Conservation (phyloP, 208 protist genomes). For the Spongospora subterranea region DNA sequence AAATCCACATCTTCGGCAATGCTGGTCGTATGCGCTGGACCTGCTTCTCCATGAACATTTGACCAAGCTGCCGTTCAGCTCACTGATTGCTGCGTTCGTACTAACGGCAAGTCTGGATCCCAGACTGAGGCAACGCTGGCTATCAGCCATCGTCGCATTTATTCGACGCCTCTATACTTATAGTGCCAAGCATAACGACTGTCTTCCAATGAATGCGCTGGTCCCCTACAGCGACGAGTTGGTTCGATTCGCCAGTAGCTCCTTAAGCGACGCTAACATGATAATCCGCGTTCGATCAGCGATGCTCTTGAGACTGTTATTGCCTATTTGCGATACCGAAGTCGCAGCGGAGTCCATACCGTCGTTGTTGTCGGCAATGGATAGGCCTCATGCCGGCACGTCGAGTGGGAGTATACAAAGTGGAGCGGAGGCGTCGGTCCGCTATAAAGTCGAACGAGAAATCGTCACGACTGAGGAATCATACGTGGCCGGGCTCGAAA, state of each 20-base stretch:
- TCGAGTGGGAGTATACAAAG: conserved; percentile 26
- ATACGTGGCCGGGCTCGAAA: conserved; percentile 50
- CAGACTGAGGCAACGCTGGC: conserved; percentile 6
- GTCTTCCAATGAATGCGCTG: not conserved
- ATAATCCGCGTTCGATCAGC: not conserved
- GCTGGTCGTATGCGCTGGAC: conserved; percentile 49
- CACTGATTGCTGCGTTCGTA: conserved; percentile 29
- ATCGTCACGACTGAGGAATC: conserved; percentile 40
- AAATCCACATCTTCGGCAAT: not conserved
- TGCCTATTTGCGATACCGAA: conserved; percentile 18
- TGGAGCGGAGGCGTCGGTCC: conserved; percentile 8
- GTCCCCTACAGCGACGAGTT: conserved; percentile 1
- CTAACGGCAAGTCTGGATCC: conserved; percentile 24
- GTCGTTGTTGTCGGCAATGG: conserved; percentile 17
- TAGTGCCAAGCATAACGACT: not conserved
- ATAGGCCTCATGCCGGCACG: not conserved
- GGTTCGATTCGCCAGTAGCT: conserved; percentile 7
- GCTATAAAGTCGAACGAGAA: conserved; percentile 7
- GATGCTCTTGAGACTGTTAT: not conserved
- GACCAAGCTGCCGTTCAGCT: not conserved
- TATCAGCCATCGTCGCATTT: not conserved
- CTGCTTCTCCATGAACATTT: conserved; percentile 52
- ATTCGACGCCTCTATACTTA: not conserved
- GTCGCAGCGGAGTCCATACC: conserved; percentile 4
- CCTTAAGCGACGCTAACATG: not conserved